Percentiles rank a stretch among this genome's conserved stretches.
phyloP scores from a whole-genome alignment of 306 rosid genomes.

The Vigna reflexopilosa region DNA sequence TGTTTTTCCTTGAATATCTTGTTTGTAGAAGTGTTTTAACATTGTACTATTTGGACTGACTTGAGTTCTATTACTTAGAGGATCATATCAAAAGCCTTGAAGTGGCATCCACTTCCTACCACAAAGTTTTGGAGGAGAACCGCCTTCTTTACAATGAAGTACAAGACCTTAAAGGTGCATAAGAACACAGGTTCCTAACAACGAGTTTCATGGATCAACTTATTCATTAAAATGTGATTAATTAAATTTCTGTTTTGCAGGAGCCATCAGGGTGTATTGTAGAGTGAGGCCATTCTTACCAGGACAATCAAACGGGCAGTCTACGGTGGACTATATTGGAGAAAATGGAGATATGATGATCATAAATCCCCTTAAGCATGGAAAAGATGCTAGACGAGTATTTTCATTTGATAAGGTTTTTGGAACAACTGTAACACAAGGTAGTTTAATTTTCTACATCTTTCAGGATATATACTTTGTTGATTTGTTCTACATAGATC shows the following conservation, averaged over 20 bases:
- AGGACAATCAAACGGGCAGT: constrained; percentile 71
- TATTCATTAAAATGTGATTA: neutral
- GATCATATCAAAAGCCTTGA: constrained; percentile 82
- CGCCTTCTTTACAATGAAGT: constrained; percentile 93
- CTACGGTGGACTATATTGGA: constrained; percentile 91
- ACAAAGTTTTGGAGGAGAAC: constrained; percentile 88
- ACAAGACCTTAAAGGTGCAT: constrained; percentile 94
- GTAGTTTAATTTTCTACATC: constrained; percentile 48
- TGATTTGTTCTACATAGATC: neutral
- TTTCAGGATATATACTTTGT: constrained; percentile 16
- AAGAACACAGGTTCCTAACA: constrained; percentile 23
- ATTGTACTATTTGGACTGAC: constrained; percentile 14
- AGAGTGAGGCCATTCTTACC: constrained; percentile 94
- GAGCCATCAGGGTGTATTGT: constrained; percentile 91
- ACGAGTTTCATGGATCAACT: constrained; percentile 22
- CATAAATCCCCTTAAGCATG: constrained; percentile 86
- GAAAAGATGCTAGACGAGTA: constrained; percentile 85
- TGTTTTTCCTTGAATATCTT: constrained; percentile 24
- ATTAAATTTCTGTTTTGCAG: constrained; percentile 50
- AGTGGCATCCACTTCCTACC: constrained; percentile 88
- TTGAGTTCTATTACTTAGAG: constrained; percentile 55
- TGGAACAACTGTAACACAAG: constrained; percentile 91
- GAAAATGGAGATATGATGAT: constrained; percentile 98
- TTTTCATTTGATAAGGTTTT: constrained; percentile 94
- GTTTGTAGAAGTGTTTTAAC: constrained; percentile 21